phyloP scores from a whole-genome alignment of 2,329 filamentous ascomycete species.

The Phyllachora maydis region DNA sequence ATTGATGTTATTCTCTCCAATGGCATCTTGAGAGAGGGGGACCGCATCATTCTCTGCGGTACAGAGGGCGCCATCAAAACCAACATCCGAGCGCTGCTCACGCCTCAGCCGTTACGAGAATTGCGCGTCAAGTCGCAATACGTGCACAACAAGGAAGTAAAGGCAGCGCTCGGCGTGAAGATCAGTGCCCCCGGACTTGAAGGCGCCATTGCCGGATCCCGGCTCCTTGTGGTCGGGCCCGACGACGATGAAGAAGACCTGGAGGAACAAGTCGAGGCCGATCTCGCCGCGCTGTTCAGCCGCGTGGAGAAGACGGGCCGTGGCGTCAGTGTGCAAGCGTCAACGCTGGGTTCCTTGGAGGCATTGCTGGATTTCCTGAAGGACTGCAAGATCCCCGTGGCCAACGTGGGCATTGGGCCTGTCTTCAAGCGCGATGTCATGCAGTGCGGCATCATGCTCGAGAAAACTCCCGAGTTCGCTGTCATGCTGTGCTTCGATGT shows the following conservation, averaged over 20 bases:
- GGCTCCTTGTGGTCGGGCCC: conserved; percentile 80
- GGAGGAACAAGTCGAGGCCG: conserved; percentile 87
- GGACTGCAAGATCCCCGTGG: conserved; percentile 88
- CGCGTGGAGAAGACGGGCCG: conserved; percentile 81
- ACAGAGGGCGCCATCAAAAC: conserved; percentile 92
- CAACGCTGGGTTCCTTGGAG: conserved; percentile 90
- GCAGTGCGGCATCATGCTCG: conserved; percentile 86
- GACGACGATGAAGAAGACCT: conserved; percentile 95
- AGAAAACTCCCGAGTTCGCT: conserved; percentile 88
- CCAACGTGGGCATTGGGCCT: conserved; percentile 91
- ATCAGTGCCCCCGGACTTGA: conserved; percentile 93
- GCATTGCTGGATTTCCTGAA: conserved; percentile 91
- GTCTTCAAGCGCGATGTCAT: conserved; percentile 98
- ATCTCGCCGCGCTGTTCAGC: conserved; percentile 78
- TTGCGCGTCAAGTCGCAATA: conserved; percentile 89
- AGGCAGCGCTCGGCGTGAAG: conserved; percentile 95
- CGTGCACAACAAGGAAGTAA: conserved; percentile 98
- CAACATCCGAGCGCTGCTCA: conserved; percentile 85
- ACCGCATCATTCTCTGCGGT: conserved; percentile 86
- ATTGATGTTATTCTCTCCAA: conserved; percentile 96
- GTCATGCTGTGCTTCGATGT: conserved; percentile 99
- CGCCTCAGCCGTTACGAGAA: conserved; percentile 82
- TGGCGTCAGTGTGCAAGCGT: conserved; percentile 93
- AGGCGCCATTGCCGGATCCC: conserved; percentile 86
- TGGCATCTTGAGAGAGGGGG: conserved; percentile 83